phyloP scores from a whole-genome alignment of 768 basidiomycete species.

The Auricularia cornea region DNA sequence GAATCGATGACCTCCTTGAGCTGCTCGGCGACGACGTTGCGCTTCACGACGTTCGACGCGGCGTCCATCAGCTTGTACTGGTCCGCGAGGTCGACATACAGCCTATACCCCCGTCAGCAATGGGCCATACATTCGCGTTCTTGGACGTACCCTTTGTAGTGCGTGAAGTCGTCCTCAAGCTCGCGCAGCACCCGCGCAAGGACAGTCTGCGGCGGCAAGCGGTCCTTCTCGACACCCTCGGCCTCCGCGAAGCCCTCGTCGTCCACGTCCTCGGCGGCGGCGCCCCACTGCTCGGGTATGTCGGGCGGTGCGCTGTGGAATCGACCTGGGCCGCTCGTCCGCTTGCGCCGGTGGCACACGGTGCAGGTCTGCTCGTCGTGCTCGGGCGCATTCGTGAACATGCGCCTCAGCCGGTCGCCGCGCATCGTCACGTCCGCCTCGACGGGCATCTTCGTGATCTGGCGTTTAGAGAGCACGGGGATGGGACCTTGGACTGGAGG shows the following conservation, averaged over 20 bases:
- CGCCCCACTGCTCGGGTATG: background rate
- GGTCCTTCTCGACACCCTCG: conserved; percentile 24
- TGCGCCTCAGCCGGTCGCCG: conserved; percentile 63
- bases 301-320: background rate
- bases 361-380: conserved; percentile 65
- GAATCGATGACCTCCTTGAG: conserved; percentile 86
- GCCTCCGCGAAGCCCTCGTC: conserved; percentile 38
- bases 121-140: too few relatives aligned
- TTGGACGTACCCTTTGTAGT: conserved; percentile 91
- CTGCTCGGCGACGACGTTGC: conserved; percentile 82
- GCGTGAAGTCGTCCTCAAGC: conserved; percentile 90
- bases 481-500: conserved; percentile 5
- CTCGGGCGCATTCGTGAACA: conserved; percentile 75
- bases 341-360: conserved; percentile 46
- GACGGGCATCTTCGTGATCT: conserved; percentile 60
- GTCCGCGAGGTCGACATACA: conserved; percentile 85
- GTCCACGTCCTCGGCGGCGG: conserved; percentile 4
- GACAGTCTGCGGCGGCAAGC: conserved; percentile 80
- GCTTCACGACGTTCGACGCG: conserved; percentile 66
- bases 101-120: conserved; percentile 43
- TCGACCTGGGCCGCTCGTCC: conserved; percentile 2
- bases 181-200: conserved; percentile 75
- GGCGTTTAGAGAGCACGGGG: conserved; percentile 10
- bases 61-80: conserved; percentile 89
- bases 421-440: conserved; percentile 42